Evolutionary conservation across 495 filamentous ascomycete species (phyloP).

Genomic region (Tetracladium setigerum): DNA sequence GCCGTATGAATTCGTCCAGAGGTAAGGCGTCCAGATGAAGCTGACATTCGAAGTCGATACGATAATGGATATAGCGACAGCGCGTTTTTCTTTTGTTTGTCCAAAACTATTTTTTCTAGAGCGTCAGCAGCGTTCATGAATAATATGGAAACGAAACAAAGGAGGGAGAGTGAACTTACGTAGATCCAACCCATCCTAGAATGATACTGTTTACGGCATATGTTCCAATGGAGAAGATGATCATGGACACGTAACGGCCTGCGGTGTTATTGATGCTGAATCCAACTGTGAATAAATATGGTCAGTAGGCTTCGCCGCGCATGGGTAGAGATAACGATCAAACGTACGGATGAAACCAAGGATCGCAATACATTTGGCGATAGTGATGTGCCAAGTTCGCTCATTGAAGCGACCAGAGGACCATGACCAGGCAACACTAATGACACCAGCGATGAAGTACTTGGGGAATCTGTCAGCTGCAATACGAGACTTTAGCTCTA

Average conservation of each 20-base stretch:
- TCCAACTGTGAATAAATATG: too few relatives aligned
- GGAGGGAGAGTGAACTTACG: too few relatives aligned
- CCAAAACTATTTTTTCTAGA: too few relatives aligned
- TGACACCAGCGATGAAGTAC: slow-evolving; percentile 31
- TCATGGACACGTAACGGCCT: slow-evolving; percentile 32
- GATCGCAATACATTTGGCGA: slow-evolving; percentile 27
- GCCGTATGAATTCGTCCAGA: slow-evolving; percentile 34
- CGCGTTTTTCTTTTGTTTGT: slow-evolving; percentile 35
- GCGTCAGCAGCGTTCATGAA: too few relatives aligned
- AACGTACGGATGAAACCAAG: slow-evolving; percentile 37
- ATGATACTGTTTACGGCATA: slow-evolving; percentile 38
- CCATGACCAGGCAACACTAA: slow-evolving; percentile 28
- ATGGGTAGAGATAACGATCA: too few relatives aligned
- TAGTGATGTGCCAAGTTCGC: slow-evolving; percentile 40
- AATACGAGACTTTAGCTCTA: too few relatives aligned
- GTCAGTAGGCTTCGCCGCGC: too few relatives aligned
- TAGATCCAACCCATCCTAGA: slow-evolving; percentile 35
- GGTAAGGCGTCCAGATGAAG: slow-evolving; percentile 29
- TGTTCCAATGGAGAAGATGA: slow-evolving; percentile 34
- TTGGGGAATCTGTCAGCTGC: too few relatives aligned
- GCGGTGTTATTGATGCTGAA: slow-evolving; percentile 28
- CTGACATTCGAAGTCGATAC: neutral
- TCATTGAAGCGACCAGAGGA: slow-evolving; percentile 36
- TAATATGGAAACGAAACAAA: too few relatives aligned
- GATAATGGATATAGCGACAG: slow-evolving; percentile 32